phyloP scores from a whole-genome alignment of 2,329 filamentous ascomycete genomes.

The Ilyonectria robusta region DNA sequence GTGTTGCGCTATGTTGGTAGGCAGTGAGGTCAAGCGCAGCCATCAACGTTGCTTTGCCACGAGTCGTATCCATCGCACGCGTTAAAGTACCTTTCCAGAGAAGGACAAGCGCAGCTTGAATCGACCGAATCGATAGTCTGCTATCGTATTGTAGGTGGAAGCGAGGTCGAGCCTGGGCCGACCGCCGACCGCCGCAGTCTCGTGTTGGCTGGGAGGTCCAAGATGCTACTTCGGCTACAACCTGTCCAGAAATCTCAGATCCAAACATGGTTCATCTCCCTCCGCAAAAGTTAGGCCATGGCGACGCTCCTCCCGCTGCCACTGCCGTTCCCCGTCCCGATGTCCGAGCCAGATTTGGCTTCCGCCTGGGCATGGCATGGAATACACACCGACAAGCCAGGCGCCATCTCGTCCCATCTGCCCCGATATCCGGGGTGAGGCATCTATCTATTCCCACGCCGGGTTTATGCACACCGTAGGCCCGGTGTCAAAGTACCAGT shows the following conservation, averaged over 20 bases:
- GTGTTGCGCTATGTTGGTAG: background rate
- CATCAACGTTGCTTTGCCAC: background rate
- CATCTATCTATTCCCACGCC: constrained; percentile 16
- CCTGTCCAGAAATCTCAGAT: constrained; percentile 7
- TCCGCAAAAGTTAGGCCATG: background rate
- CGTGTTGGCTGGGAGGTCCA: background rate
- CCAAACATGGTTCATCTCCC: constrained; percentile 1
- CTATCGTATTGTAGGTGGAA: background rate
- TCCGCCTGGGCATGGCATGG: background rate
- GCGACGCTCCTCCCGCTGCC: background rate
- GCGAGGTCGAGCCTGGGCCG: background rate
- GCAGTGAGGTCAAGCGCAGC: background rate
- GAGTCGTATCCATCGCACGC: constrained; percentile 6
- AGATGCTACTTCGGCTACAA: background rate
- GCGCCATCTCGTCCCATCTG: constrained; percentile 22
- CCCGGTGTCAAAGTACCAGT: constrained; percentile 19
- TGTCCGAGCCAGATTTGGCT: background rate
- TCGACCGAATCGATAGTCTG: background rate
- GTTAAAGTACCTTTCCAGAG: constrained; percentile 8
- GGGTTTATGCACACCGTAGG: constrained; percentile 4
- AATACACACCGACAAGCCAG: background rate
- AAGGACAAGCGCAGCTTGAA: constrained; percentile 16
- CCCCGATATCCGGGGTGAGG: constrained; percentile 3
- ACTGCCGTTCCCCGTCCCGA: constrained; percentile 1
- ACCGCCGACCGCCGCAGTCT: background rate